Conservation (phyloP, 2,329 filamentous ascomycete genomes). For the Ceratocystiopsis minuta region DNA sequence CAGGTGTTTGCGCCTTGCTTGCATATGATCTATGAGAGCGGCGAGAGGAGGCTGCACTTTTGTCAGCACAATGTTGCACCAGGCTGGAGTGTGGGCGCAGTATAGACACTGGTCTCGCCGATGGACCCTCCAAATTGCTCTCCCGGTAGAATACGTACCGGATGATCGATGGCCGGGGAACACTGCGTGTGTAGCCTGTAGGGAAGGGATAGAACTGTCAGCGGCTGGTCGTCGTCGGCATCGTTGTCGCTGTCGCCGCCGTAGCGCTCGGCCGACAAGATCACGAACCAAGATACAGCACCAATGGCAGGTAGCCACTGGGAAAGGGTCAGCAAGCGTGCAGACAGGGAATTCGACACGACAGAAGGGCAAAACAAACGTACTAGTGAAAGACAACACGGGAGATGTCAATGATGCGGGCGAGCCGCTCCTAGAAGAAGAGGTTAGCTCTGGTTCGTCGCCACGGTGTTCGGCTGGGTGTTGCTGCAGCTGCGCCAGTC, state of each 20-base stretch:
- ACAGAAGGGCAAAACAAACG: slow-evolving; percentile 14
- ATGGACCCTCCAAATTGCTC: too few species aligned
- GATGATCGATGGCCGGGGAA: slow-evolving; percentile 62
- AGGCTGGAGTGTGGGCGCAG: too few species aligned
- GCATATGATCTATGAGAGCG: slow-evolving; percentile 33
- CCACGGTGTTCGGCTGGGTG: neutral
- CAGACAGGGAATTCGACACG: neutral
- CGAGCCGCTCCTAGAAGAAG: slow-evolving; percentile 69
- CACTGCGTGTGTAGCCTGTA: slow-evolving; percentile 80
- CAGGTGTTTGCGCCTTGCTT: too few species aligned
- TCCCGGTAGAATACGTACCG: slow-evolving; percentile 21
- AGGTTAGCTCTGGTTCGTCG: neutral
- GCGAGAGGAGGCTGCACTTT: slow-evolving; percentile 37
- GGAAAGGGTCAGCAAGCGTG: slow-evolving; percentile 17
- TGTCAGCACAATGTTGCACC: neutral
- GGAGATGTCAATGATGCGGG: slow-evolving; percentile 87
- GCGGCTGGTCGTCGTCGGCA: neutral
- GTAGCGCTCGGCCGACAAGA: neutral
- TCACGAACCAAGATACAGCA: slow-evolving; percentile 75
- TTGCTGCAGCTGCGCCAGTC: neutral
- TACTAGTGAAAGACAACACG: slow-evolving; percentile 93
- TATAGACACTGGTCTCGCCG: too few species aligned
- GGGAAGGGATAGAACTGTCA: neutral
- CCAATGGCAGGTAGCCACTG: slow-evolving; percentile 92
- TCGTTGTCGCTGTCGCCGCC: neutral